Percentiles rank a stretch among this genome's conserved stretches.
Conservation (phyloP, 2,329 filamentous ascomycete genomes). For the Hyphodiscus sp. region DNA sequence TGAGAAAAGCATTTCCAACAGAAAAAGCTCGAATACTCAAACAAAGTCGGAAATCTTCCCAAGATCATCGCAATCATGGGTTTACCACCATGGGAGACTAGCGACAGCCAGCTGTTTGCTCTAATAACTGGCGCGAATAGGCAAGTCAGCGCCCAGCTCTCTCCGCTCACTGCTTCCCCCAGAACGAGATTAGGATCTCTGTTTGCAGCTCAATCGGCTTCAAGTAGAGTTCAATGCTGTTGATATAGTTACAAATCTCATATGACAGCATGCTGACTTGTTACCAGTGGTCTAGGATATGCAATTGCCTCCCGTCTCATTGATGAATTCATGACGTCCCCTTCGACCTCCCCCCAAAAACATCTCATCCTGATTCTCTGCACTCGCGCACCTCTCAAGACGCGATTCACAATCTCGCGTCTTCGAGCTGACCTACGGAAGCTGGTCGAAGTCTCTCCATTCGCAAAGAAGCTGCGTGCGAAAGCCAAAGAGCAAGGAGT, state of each 20-base stretch:
- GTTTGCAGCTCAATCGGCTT: not conserved
- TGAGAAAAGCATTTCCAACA: not conserved
- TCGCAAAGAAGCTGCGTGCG: constrained; percentile 40
- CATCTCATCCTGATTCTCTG: constrained; percentile 77
- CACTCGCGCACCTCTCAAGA: constrained; percentile 70
- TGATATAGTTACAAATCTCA: not conserved
- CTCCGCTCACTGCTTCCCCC: not conserved
- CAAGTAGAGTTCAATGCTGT: not conserved
- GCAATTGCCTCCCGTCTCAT: constrained; percentile 78
- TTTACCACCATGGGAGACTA: constrained; percentile 30
- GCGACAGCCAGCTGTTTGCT: constrained; percentile 48
- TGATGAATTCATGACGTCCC: constrained; percentile 75
- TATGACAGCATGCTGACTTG: constrained; percentile 25
- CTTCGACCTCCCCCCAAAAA: constrained; percentile 56
- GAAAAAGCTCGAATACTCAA: not conserved
- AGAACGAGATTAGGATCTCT: not conserved
- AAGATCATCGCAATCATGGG: constrained; percentile 20
- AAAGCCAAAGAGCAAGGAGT: constrained; percentile 50
- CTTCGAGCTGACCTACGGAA: constrained; percentile 56
- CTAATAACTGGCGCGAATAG: constrained; percentile 84
- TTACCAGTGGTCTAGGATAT: constrained; percentile 73
- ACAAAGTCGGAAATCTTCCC: not conserved
- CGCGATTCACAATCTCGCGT: constrained; percentile 59
- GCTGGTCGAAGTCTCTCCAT: constrained; percentile 34
- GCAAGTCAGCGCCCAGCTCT: constrained; percentile 38